Percentiles rank a stretch among this genome's conserved stretches.
Conservation (phyloP, 441 rosid genomes). For the Jatropha multifida region DNA sequence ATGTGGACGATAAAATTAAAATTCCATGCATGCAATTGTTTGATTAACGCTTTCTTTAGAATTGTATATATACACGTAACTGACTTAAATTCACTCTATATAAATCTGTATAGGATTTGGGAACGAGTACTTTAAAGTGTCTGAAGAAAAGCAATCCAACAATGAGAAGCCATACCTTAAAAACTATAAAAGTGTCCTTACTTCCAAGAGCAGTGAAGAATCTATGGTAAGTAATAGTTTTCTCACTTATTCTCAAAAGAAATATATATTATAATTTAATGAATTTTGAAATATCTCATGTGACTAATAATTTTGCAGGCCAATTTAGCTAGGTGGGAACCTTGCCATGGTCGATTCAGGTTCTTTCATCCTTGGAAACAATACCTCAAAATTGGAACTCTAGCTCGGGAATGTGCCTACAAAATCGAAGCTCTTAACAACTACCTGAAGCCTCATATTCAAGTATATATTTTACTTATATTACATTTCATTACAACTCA, state of each 20-base stretch:
- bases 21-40: no score
- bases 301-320: constrained; percentile 33
- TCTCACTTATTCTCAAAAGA: not conserved
- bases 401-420: constrained; percentile 44
- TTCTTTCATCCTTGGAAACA: constrained; percentile 69
- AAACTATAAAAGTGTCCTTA: constrained; percentile 53
- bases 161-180: constrained; percentile 26
- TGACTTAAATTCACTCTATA: not conserved
- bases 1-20: no score
- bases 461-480: constrained; percentile 20
- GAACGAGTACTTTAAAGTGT: constrained; percentile 35
- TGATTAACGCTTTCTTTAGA: no score
- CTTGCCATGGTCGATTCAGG: constrained; percentile 55
- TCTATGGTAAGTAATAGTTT: constrained; percentile 40
- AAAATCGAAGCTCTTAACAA: constrained; percentile 46
- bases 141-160: constrained; percentile 26
- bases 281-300: no score
- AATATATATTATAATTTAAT: no score
- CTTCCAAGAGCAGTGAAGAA: constrained; percentile 57
- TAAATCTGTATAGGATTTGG: constrained; percentile 48
- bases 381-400: constrained; percentile 45
- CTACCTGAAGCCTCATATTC: constrained; percentile 32
- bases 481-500: no score
- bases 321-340: constrained; percentile 77
- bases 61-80: no score